A percentile compares a stretch with the other conserved stretches of the same genome.
Evolutionary conservation across 495 filamentous ascomycete species (phyloP).

Genomic region (Penicillium angulare): DNA sequence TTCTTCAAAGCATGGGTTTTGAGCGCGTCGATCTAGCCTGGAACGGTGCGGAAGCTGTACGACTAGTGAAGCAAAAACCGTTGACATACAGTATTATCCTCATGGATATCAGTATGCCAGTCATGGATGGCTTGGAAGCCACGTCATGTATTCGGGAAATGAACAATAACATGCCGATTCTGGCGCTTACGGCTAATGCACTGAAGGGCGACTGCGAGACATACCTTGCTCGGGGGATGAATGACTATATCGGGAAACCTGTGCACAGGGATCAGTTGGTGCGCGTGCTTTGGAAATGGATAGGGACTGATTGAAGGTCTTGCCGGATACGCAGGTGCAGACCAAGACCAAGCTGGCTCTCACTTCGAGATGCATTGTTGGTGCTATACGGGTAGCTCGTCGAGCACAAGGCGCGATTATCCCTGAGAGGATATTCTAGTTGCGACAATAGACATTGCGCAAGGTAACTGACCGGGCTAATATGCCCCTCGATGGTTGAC

Average conservation of each 20-base stretch:
- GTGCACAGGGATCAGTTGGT: conserved; percentile 48
- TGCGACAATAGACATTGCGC: no score
- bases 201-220: conserved; percentile 58
- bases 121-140: conserved; percentile 66
- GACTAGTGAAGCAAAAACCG: conserved; percentile 48
- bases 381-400: no score
- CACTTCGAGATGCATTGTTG: no score
- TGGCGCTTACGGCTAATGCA: conserved; percentile 65
- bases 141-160: conserved; percentile 60
- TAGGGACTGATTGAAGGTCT: no score
- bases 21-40: conserved; percentile 50
- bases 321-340: no score
- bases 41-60: conserved; percentile 58
- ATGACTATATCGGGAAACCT: conserved; percentile 62
- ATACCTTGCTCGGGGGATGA: conserved; percentile 61
- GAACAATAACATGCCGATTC: conserved; percentile 52
- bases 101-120: conserved; percentile 71
- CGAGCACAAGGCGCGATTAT: no score
- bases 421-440: no score
- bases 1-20: conserved; percentile 55
- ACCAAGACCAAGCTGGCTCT: no score
- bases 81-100: conserved; percentile 54
- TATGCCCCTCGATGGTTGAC: background rate
- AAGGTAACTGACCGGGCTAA: background rate
- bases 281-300: conserved; percentile 41